Evolutionary conservation across 768 basidiomycete genomes (phyloP).

Genomic region (Kondoa malvinella): DNA sequence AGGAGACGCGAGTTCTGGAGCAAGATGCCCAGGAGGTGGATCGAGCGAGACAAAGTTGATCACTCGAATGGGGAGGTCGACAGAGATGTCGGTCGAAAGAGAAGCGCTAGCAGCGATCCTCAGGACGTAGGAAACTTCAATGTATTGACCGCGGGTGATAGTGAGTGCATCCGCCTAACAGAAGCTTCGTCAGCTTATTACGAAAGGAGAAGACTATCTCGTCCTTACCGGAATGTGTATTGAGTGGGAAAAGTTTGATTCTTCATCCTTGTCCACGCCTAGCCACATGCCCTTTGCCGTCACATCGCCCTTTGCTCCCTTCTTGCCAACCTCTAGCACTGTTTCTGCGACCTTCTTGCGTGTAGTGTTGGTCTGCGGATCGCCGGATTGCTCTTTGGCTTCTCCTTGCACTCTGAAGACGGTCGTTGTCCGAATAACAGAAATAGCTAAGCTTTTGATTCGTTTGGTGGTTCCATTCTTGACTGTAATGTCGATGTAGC

Average conservation of each 20-base stretch:
- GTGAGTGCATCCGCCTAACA: conserved; percentile 51
- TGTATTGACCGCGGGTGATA: conserved; percentile 47
- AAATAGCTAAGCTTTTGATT: conserved; percentile 49
- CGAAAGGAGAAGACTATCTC: conserved; percentile 15
- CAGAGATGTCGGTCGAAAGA: conserved; percentile 47
- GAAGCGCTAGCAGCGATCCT: conserved; percentile 48
- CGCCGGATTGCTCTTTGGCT: conserved; percentile 30
- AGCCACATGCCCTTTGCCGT: conserved; percentile 82
- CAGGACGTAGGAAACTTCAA: conserved; percentile 62
- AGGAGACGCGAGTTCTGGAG: conserved; percentile 9
- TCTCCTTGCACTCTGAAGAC: conserved; percentile 45
- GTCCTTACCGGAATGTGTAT: conserved; percentile 62
- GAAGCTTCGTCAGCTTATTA: background rate
- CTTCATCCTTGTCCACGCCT: conserved; percentile 51
- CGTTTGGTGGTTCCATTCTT: conserved; percentile 22
- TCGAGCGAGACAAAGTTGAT: conserved; percentile 75
- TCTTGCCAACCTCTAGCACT: conserved; percentile 49
- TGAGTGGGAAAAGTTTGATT: conserved; percentile 48
- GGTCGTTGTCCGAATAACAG: conserved; percentile 49
- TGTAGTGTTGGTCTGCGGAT: conserved; percentile 34
- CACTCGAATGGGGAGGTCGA: conserved; percentile 55
- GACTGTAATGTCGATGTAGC: conserved; percentile 21
- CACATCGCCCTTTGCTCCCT: conserved; percentile 48
- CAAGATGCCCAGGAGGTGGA: conserved; percentile 43
- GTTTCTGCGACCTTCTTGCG: conserved; percentile 51